These are phyloP conservation scores for Anthostomella pinea DNA, from an alignment of 2,329 filamentous ascomycete species.

Conservation along the genomic window DNA sequence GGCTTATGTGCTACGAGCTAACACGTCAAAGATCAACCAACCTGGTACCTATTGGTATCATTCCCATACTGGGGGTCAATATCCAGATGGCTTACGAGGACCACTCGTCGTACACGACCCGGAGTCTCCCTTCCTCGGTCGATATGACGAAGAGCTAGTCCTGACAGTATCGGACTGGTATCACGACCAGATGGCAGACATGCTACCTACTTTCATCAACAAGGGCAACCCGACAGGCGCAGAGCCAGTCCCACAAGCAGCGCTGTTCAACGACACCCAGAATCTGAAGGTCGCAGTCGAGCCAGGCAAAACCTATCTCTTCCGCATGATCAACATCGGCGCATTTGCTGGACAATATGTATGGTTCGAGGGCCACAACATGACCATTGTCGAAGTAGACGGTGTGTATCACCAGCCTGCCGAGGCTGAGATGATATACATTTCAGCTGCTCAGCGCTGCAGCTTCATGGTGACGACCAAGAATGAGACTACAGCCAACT, in stretches of 20 bases:
- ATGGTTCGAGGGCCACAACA: constrained; percentile 65
- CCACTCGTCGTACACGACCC: constrained; percentile 64
- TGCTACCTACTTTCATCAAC: constrained; percentile 49
- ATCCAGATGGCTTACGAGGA: constrained; percentile 66
- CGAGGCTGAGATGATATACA: constrained; percentile 61
- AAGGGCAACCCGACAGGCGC: constrained; percentile 56
- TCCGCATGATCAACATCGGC: constrained; percentile 70
- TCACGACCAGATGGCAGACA: constrained; percentile 52
- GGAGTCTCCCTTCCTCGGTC: constrained; percentile 51
- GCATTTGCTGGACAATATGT: constrained; percentile 67
- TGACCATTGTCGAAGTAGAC: constrained; percentile 71
- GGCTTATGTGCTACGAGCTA: constrained; percentile 1
- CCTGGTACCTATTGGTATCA: constrained; percentile 80
- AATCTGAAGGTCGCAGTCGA: constrained; percentile 57
- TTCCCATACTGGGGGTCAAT: constrained; percentile 64
- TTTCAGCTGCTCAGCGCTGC: constrained; percentile 65
- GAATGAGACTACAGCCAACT: constrained; percentile 61
- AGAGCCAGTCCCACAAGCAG: constrained; percentile 65
- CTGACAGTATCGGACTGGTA: constrained; percentile 71
- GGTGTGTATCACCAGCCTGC: constrained; percentile 64
- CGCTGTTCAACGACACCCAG: constrained; percentile 69
- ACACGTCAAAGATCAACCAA: constrained; percentile 49
- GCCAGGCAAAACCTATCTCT: constrained; percentile 68
- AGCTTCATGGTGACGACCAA: constrained; percentile 62
- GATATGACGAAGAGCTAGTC: constrained; percentile 62